These are phyloP conservation scores for Phytophthora cryptogea DNA, from an alignment of 352 stramenopile species.

Conservation along the genomic window DNA sequence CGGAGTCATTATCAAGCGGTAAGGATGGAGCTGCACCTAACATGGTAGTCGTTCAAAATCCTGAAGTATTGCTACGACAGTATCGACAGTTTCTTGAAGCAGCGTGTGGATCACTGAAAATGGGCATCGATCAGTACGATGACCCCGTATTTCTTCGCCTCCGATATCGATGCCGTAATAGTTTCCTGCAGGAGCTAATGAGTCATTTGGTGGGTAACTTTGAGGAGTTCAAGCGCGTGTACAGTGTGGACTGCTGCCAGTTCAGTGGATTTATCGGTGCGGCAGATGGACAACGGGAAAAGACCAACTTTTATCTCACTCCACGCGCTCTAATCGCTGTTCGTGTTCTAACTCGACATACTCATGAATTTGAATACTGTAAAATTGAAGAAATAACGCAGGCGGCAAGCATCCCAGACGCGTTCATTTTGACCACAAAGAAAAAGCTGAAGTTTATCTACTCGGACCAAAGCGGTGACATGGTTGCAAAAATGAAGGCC, in stretches of 20 bases:
- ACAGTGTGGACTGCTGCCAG: constrained; percentile 68
- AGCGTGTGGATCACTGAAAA: constrained; percentile 58
- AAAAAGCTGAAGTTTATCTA: constrained; percentile 80
- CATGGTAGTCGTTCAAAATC: constrained; percentile 63
- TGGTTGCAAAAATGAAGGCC: constrained; percentile 66
- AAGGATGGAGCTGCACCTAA: constrained; percentile 23
- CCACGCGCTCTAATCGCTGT: constrained; percentile 69
- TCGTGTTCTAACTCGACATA: constrained; percentile 66
- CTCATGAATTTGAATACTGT: constrained; percentile 78
- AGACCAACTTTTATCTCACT: constrained; percentile 73
- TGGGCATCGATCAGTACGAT: constrained; percentile 59
- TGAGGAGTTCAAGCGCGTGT: constrained; percentile 78
- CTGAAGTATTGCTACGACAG: constrained; percentile 69
- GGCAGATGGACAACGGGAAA: constrained; percentile 70
- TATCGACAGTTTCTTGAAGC: constrained; percentile 80
- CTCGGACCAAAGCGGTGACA: constrained; percentile 58
- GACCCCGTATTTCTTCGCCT: constrained; percentile 72
- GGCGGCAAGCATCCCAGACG: constrained; percentile 51
- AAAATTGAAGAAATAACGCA: constrained; percentile 57
- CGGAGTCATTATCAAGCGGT: constrained; percentile 47
- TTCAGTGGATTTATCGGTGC: constrained; percentile 80
- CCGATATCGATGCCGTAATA: constrained; percentile 75
- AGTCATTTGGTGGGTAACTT: constrained; percentile 77
- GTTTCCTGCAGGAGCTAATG: constrained; percentile 85
- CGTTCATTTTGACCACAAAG: constrained; percentile 62